These are phyloP conservation scores for Eutrema salsugineum DNA, from an alignment of 441 rosid genomes.

Conservation along the genomic window DNA sequence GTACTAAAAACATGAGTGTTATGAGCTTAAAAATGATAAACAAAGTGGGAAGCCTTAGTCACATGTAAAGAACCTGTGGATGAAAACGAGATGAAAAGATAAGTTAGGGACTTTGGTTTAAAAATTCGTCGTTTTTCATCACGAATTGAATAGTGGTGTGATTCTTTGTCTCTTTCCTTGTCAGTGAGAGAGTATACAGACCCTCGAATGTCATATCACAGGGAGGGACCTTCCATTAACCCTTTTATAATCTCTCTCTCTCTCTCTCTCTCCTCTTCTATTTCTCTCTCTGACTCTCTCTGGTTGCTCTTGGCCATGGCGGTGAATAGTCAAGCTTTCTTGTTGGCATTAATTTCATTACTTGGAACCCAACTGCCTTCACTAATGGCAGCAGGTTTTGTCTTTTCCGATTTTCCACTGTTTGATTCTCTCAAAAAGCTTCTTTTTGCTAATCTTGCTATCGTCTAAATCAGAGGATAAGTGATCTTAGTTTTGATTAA, in stretches of 20 bases:
- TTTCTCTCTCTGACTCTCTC: not conserved
- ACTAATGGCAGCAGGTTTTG: constrained; percentile 53
- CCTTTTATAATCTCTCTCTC: constrained; percentile 10
- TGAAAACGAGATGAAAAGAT: not conserved
- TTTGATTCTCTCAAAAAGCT: not conserved
- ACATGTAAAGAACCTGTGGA: not conserved
- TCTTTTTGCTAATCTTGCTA: not conserved
- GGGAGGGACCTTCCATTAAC: constrained; percentile 23
- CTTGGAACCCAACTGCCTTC: constrained; percentile 48
- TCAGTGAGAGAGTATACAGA: constrained; percentile 21
- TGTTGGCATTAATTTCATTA: constrained; percentile 48
- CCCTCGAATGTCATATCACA: constrained; percentile 25
- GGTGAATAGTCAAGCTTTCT: constrained; percentile 33
- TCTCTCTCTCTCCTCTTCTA: not conserved
- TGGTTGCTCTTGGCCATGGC: constrained; percentile 44
- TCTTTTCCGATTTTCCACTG: constrained; percentile 19
- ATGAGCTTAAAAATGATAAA: too few species aligned
- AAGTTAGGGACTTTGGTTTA: not conserved
- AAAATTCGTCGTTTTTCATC: constrained; percentile 12
- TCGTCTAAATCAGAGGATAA: not conserved
- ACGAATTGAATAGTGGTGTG: constrained; percentile 22
- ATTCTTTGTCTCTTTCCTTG: constrained; percentile 23
- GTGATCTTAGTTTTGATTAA: not conserved
- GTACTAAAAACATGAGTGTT: not conserved
- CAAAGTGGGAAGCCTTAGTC: too few species aligned